Base-by-base conservation (phyloP, 306 rosid genomes). In the Trichosanthes cucumerina region DNA sequence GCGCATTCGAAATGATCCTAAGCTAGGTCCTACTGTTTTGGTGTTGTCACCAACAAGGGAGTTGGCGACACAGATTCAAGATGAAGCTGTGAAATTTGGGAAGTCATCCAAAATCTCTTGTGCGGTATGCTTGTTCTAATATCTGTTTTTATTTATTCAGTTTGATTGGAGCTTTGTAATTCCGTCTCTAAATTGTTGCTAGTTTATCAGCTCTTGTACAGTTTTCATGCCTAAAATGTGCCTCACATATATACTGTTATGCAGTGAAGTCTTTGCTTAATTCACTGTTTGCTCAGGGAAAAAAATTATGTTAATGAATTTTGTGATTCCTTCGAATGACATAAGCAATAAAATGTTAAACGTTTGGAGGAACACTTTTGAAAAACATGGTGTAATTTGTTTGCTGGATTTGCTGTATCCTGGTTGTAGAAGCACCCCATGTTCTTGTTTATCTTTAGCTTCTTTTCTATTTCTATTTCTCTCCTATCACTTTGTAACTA, bases 11-110 rank as follows among this genome's bases (percentile, higher is more conserved):
- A 93, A 90, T 78, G 82, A 91, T 62, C 33, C 97, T 77, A 88
- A 78, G 80, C 12, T 89, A 81, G 99, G 99, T 54, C 99, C 99
- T 43, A 86, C 93, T 50, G 93, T 86, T 24, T 79, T 96, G 91
- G 97, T 96, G 43, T 84, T 96, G 79, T 93, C 99, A 64, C 99
- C 99, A 23, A 96, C 99, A 65, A 88, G 99, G 89, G 99, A 96
- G 86, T 80, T 96, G 86, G 99, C 99, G 34, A 96, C 98, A 36
- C 99, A 96, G 86, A 96, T 96, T 78, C 97, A 90, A 84, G 98
- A 88, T 49, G 99, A 96, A 89, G 99, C 99, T 73, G 89, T 93
- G 87, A 96, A 96, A 90, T 96, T 96, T 26, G 93, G 91, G 59
- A 91, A 86, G 84, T 88, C 99, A 50, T 92, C 99, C 1, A 91